These are phyloP conservation scores for Tieghemostelium lacteum DNA, from an alignment of 78 protist species.

Conservation along the genomic window DNA sequence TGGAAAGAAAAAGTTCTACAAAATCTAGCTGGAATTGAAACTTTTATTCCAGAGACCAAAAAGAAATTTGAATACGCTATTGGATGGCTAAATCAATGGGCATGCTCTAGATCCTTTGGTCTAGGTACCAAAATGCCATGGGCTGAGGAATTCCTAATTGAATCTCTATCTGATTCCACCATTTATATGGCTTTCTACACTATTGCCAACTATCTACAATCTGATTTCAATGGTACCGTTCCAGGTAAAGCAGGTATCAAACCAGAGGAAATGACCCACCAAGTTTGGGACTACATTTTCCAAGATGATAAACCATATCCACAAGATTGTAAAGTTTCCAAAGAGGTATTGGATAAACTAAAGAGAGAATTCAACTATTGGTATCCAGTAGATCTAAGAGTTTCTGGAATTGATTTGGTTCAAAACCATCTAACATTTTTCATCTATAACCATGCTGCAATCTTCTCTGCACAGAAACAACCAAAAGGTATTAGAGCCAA, in stretches of 20 bases:
- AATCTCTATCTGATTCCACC: conserved; percentile 99
- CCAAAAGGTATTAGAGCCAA: conserved; percentile 95
- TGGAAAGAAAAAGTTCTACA: conserved; percentile 88
- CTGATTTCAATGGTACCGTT: conserved; percentile 86
- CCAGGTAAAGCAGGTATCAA: conserved; percentile 84
- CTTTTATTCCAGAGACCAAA: conserved; percentile 61
- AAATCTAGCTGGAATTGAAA: conserved; percentile 65
- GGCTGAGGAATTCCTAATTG: conserved; percentile 94
- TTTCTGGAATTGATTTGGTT: conserved; percentile 98
- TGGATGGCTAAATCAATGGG: conserved; percentile 97
- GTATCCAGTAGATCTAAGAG: conserved; percentile 99
- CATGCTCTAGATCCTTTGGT: conserved; percentile 99
- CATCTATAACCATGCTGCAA: conserved; percentile 99
- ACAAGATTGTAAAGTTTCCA: conserved; percentile 44
- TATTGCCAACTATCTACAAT: conserved; percentile 96
- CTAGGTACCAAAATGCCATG: conserved; percentile 98
- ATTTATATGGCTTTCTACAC: conserved; percentile 99
- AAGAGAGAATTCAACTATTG: conserved; percentile 96
- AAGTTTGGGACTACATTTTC: conserved; percentile 88
- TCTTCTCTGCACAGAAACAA: conserved; percentile 88
- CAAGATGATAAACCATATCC: conserved; percentile 44
- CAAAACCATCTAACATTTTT: conserved; percentile 98
- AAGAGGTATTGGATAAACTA: conserved; percentile 83
- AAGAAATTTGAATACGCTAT: conserved; percentile 69
- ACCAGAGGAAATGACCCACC: conserved; percentile 87